These are phyloP conservation scores for Tetrahymena malaccensis DNA, from an alignment of 73 alveolate genomes.

Conservation along the genomic window DNA sequence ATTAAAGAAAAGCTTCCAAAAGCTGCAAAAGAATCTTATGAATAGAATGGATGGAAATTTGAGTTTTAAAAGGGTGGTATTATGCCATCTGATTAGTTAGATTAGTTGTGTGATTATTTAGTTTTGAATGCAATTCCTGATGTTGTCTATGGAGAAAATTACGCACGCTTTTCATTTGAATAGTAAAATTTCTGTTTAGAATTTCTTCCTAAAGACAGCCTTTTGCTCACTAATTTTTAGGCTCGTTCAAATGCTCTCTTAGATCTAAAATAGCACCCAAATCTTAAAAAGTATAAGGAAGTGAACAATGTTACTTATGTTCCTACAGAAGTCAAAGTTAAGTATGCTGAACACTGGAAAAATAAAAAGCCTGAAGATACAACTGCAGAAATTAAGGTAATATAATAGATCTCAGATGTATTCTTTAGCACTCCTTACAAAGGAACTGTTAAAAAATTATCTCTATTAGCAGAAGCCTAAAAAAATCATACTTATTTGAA, in stretches of 20 bases:
- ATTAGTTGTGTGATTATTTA: constrained; percentile 17
- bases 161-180: constrained; percentile 8
- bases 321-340: constrained; percentile 60
- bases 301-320: constrained; percentile 54
- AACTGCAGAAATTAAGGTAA: constrained; percentile 25
- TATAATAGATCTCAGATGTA: constrained; percentile 39
- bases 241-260: constrained; percentile 3
- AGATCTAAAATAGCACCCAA: neutral
- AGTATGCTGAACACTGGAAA: constrained; percentile 65
- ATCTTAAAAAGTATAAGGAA: constrained; percentile 21
- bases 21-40: neutral
- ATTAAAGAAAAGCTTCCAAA: neutral
- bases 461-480: constrained; percentile 19
- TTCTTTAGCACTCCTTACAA: constrained; percentile 89
- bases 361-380: constrained; percentile 37
- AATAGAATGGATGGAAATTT: constrained; percentile 36
- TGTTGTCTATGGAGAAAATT: constrained; percentile 30
- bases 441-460: constrained; percentile 65
- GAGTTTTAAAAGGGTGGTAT: constrained; percentile 26
- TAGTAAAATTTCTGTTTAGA: constrained; percentile 9
- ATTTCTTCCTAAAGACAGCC: constrained; percentile 35
- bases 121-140: constrained; percentile 35
- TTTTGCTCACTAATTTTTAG: constrained; percentile 22
- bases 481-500: neutral
- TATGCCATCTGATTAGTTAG: constrained; percentile 26